Conservation (phyloP, 202 grass and related monocot species). For the Setaria italica region DNA sequence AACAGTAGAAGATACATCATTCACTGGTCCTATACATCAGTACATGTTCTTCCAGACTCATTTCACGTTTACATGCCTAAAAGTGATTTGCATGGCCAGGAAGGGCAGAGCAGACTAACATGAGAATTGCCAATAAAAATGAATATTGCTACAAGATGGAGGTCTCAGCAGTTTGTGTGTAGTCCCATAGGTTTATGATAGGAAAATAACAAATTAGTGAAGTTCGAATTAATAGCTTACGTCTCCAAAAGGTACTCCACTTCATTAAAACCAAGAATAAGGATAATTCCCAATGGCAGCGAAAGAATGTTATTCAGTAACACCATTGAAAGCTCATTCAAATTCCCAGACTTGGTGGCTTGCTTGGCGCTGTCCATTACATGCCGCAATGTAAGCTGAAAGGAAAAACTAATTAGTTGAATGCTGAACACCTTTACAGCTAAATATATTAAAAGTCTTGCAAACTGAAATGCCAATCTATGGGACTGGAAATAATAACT, state of each 20-base stretch:
- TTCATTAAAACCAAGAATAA: conserved; percentile 87
- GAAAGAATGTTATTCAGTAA: conserved; percentile 92
- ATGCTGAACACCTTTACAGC: background rate
- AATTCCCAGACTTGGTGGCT: conserved; percentile 89
- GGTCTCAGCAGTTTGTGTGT: background rate
- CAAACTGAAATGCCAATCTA: conserved; percentile 14
- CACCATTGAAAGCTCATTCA: conserved; percentile 99
- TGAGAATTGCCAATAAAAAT: conserved; percentile 1
- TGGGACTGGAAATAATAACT: background rate
- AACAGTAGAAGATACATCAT: conserved; percentile 2
- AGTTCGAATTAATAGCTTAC: conserved; percentile 62
- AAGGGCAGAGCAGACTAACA: background rate
- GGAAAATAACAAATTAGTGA: conserved; percentile 5
- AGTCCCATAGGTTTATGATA: background rate
- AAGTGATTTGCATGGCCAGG: conserved; percentile 8
- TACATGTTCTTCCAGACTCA: background rate
- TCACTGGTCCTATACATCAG: conserved; percentile 9
- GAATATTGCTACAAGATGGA: conserved; percentile 14
- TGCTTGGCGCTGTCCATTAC: conserved; percentile 96
- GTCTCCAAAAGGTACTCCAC: conserved; percentile 81
- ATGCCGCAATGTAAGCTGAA: conserved; percentile 88
- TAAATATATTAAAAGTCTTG: background rate
- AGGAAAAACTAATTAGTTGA: conserved; percentile 35
- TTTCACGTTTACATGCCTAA: conserved; percentile 7
- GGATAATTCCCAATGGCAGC: conserved; percentile 82